Percentiles rank a stretch among this genome's conserved stretches.
Conservation (phyloP, 768 basidiomycete genomes). For the Cystofilobasidium capitatum region DNA sequence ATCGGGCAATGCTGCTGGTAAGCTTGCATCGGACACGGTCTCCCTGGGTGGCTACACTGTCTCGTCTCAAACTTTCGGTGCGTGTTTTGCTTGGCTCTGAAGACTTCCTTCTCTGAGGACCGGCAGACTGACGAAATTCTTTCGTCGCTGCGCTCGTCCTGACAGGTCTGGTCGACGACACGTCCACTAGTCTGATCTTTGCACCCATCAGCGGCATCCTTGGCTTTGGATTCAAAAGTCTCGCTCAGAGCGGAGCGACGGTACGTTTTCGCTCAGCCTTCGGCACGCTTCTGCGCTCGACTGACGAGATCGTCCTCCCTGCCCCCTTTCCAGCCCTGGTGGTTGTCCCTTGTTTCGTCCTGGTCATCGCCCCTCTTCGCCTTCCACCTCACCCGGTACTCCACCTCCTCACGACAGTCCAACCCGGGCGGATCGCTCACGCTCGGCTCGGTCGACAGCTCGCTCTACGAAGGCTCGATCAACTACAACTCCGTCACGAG, state of each 20-base stretch:
- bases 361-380: conserved; percentile 5
- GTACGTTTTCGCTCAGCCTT: conserved; percentile 1
- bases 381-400: conserved; percentile 21
- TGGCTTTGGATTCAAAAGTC: conserved; percentile 8
- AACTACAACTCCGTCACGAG: conserved; percentile 9
- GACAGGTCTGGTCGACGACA: conserved; percentile 4
- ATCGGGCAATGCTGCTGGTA: conserved; percentile 12
- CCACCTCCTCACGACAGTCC: neutral
- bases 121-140: neutral
- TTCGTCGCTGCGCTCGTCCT: neutral
- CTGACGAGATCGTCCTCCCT: neutral
- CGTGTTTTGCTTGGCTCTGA: neutral
- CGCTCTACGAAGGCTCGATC: conserved; percentile 5
- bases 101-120: neutral
- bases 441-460: conserved; percentile 1
- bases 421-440: conserved; percentile 12
- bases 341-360: conserved; percentile 4
- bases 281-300: neutral
- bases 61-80: conserved; percentile 14
- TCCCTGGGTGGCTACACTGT: conserved; percentile 11
- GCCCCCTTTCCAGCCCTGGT: conserved; percentile 5
- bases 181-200: conserved; percentile 11
- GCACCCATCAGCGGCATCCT: conserved; percentile 16
- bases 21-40: conserved; percentile 14
- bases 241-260: neutral